phyloP scores from a whole-genome alignment of 2,329 filamentous ascomycete genomes.

The Catunica adiposa region DNA sequence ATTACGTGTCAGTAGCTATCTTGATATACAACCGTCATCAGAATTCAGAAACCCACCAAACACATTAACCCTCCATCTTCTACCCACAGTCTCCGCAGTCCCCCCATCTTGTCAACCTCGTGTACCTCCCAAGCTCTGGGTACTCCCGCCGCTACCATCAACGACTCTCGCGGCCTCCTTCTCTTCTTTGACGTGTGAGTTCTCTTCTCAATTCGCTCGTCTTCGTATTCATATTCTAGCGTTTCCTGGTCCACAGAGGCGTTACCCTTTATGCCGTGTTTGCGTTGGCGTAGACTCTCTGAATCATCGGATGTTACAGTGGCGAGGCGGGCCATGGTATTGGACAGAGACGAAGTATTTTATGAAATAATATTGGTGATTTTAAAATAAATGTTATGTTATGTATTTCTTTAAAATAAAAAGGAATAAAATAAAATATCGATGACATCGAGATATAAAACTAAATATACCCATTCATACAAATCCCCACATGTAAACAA shows the following conservation, averaged over 20 bases:
- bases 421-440: too few species aligned
- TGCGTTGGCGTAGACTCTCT: constrained; percentile 1
- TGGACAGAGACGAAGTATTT: too few species aligned
- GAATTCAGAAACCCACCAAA: too few species aligned
- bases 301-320: constrained; percentile 1
- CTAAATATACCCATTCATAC: background rate
- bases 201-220: background rate
- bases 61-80: background rate
- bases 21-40: too few species aligned
- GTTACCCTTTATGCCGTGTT: constrained; percentile 1
- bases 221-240: too few species aligned
- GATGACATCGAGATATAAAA: too few species aligned
- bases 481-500: too few species aligned
- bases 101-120: constrained; percentile 25
- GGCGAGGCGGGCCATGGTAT: constrained; percentile 7
- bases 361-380: too few species aligned
- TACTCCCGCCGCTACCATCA: background rate
- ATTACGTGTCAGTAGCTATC: too few species aligned
- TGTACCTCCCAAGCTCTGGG: constrained; percentile 17
- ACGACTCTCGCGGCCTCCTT: background rate
- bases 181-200: background rate
- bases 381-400: too few species aligned
- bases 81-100: constrained; percentile 22
- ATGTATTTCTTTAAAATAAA: too few species aligned
- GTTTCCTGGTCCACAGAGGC: too few species aligned